A percentile compares a stretch with the other conserved stretches of the same genome.
Conservation (phyloP, 1,139 yeast species). For the Taphrina wiesneri region DNA sequence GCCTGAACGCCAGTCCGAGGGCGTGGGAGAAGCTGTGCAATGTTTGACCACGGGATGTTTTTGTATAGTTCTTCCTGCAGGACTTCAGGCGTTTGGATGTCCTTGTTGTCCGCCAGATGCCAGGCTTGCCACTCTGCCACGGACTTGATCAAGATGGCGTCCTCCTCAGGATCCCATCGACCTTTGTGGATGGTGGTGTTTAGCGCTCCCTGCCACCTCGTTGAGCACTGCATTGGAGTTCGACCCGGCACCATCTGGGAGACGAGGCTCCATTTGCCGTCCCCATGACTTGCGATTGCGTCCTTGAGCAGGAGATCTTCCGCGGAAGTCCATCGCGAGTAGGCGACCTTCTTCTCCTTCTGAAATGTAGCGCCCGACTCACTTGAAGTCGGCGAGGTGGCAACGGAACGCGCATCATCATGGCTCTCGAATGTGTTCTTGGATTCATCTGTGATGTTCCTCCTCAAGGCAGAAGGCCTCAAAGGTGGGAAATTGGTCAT, state of each 20-base stretch:
- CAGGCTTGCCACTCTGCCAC: constrained; percentile 35
- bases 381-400: constrained; percentile 14
- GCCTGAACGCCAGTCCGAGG: constrained; percentile 89
- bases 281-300: constrained; percentile 29
- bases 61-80: constrained; percentile 26
- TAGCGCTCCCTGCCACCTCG: constrained; percentile 35
- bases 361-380: not conserved
- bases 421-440: not conserved
- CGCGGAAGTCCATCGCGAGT: constrained; percentile 30
- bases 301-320: constrained; percentile 27
- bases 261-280: constrained; percentile 28
- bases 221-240: constrained; percentile 35
- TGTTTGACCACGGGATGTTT: constrained; percentile 30
- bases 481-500: constrained; percentile 21
- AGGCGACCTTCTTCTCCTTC: constrained; percentile 12
- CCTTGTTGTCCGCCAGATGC: constrained; percentile 23
- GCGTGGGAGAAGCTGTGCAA: constrained; percentile 29
- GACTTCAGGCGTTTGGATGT: not conserved
- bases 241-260: constrained; percentile 34
- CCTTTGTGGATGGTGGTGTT: constrained; percentile 34
- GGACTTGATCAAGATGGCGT: constrained; percentile 29
- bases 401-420: not conserved
- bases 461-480: constrained; percentile 5
- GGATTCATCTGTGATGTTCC: constrained; percentile 1
- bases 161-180: constrained; percentile 32